Evolutionary conservation across 2,329 filamentous ascomycete species (phyloP).

Genomic region (Fusarium solani-melongenae): DNA sequence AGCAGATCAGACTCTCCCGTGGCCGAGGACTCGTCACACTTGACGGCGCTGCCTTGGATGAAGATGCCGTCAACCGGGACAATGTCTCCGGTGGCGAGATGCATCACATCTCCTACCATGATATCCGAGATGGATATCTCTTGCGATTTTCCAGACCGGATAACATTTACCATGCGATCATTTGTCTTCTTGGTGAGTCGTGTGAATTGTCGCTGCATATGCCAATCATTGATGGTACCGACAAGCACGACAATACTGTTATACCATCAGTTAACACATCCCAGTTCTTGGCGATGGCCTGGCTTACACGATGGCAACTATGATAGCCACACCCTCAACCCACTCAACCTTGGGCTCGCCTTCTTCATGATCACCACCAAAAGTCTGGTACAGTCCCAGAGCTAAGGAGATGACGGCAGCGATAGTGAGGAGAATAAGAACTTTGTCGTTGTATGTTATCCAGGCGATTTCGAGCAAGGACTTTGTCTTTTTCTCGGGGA

Average conservation of each 20-base stretch:
- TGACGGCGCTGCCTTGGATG: conserved; percentile 62
- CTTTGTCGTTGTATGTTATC: conserved; percentile 79
- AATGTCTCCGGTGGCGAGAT: conserved; percentile 76
- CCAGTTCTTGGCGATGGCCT: conserved; percentile 41
- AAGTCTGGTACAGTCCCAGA: conserved; percentile 76
- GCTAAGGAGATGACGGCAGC: conserved; percentile 76
- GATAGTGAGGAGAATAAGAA: conserved; percentile 75
- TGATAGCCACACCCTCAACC: conserved; percentile 76
- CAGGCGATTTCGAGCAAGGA: conserved; percentile 72
- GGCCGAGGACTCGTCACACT: conserved; percentile 79
- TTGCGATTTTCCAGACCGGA: conserved; percentile 72
- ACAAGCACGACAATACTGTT: conserved; percentile 68
- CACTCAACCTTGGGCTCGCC: conserved; percentile 69
- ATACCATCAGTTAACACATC: conserved; percentile 1
- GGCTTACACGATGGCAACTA: conserved; percentile 66
- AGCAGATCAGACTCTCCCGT: conserved; percentile 80
- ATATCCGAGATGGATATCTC: conserved; percentile 75
- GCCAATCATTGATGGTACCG: conserved; percentile 73
- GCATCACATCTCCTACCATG: conserved; percentile 75
- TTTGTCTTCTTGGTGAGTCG: conserved; percentile 72
- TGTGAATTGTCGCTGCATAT: conserved; percentile 74
- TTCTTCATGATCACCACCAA: conserved; percentile 59
- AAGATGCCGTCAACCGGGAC: conserved; percentile 78
- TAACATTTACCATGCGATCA: conserved; percentile 72
- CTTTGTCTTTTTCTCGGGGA: conserved; percentile 73